Evolutionary conservation across 768 basidiomycete genomes (phyloP).

Genomic region (Lyophyllum atratum): DNA sequence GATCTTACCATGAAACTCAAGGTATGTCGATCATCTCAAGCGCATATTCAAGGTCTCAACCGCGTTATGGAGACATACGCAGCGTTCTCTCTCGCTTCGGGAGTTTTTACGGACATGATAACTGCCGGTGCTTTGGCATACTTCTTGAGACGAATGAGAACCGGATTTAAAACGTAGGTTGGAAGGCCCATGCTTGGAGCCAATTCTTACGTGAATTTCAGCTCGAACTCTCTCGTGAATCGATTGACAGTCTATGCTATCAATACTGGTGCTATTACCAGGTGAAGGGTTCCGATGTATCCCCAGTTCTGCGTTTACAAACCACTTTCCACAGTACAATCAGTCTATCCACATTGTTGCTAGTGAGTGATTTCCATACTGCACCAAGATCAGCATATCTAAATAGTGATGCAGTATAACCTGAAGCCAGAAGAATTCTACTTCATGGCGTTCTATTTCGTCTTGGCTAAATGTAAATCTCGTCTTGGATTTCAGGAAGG

Average conservation of each 20-base stretch:
- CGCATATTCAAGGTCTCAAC: not conserved
- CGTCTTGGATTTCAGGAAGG: not conserved
- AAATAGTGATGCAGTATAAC: slow-evolving; percentile 45
- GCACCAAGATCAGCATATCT: not conserved
- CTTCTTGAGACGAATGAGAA: slow-evolving; percentile 55
- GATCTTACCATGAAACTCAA: not conserved
- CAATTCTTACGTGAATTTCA: slow-evolving; percentile 20
- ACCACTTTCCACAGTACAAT: slow-evolving; percentile 31
- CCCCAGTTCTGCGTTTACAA: not conserved
- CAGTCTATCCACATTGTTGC: slow-evolving; percentile 40
- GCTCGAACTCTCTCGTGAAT: slow-evolving; percentile 59
- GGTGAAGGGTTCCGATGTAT: slow-evolving; percentile 30
- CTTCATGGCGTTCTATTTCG: slow-evolving; percentile 60
- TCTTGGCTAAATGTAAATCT: slow-evolving; percentile 53
- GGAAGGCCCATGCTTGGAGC: not conserved
- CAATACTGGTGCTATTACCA: slow-evolving; percentile 63
- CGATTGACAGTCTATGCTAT: slow-evolving; percentile 59
- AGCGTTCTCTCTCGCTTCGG: slow-evolving; percentile 47
- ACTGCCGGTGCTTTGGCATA: slow-evolving; percentile 54
- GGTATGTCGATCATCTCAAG: not conserved
- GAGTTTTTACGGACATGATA: slow-evolving; percentile 50
- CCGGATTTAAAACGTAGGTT: slow-evolving; percentile 44
- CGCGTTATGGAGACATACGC: slow-evolving; percentile 41
- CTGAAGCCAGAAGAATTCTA: slow-evolving; percentile 50
- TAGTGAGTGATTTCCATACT: slow-evolving; percentile 25